phyloP scores from a whole-genome alignment of 208 protist species.

The Leishmania aethiopica region DNA sequence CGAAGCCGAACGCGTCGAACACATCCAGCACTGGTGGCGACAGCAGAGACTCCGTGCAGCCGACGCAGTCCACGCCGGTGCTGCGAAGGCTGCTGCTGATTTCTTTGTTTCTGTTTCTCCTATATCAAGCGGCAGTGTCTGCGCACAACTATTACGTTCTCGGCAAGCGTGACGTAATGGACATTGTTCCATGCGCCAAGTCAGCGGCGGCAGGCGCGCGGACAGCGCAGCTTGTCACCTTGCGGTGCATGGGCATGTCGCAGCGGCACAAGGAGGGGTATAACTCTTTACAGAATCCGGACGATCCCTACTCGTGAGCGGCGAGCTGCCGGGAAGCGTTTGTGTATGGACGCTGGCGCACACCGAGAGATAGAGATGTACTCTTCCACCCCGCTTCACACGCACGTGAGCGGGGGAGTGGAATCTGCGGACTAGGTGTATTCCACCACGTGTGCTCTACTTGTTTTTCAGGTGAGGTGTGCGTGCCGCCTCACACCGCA shows the following conservation, averaged over 20 bases:
- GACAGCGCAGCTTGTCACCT: slow-evolving; percentile 23
- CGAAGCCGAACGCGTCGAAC: background rate
- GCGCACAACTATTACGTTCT: slow-evolving; percentile 66
- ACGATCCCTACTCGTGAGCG: slow-evolving; percentile 32
- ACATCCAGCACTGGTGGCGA: background rate
- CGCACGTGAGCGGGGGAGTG: background rate
- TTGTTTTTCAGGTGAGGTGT: background rate
- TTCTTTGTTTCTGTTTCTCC: slow-evolving; percentile 32
- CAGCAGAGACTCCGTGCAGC: background rate
- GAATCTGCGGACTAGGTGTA: background rate
- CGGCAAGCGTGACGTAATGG: slow-evolving; percentile 65
- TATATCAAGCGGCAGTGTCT: slow-evolving; percentile 51
- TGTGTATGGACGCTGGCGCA: background rate
- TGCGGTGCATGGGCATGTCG: slow-evolving; percentile 8
- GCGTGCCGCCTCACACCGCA: background rate
- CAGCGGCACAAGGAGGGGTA: slow-evolving; percentile 23
- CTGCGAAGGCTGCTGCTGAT: slow-evolving; percentile 29
- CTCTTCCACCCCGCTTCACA: background rate
- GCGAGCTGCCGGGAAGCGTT: background rate
- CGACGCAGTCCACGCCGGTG: slow-evolving; percentile 13
- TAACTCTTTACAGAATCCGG: slow-evolving; percentile 17
- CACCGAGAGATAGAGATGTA: background rate
- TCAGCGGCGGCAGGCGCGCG: slow-evolving; percentile 32
- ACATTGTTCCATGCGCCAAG: slow-evolving; percentile 71
- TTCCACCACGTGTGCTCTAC: background rate